These are phyloP conservation scores for Pichia phayaonensis DNA, from an alignment of 805 yeast species.

Conservation along the genomic window DNA sequence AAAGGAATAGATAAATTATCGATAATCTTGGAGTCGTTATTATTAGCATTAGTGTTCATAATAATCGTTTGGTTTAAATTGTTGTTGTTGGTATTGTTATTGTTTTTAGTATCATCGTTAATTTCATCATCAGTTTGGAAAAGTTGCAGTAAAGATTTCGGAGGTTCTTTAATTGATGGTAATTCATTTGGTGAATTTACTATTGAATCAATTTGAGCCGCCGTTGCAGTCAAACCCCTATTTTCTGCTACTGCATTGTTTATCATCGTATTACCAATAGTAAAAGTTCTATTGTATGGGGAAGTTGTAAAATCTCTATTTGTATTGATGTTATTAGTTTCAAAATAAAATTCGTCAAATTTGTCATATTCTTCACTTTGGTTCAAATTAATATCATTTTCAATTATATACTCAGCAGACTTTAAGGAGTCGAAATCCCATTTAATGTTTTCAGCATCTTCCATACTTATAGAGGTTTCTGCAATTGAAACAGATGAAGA, in stretches of 20 bases:
- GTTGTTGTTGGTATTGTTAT: not conserved
- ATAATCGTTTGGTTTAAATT: not conserved
- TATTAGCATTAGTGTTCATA: not conserved
- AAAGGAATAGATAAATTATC: not conserved
- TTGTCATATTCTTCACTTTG: slow-evolving; percentile 15
- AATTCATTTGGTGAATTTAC: slow-evolving; percentile 17
- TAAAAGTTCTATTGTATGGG: slow-evolving; percentile 12
- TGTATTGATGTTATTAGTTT: not conserved
- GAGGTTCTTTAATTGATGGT: slow-evolving; percentile 42
- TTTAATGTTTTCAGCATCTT: slow-evolving; percentile 41
- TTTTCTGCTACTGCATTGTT: slow-evolving; percentile 3
- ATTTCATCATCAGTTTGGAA: slow-evolving; percentile 34
- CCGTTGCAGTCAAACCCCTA: slow-evolving; percentile 10
- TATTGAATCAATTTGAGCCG: slow-evolving; percentile 8
- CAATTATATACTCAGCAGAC: slow-evolving; percentile 64
- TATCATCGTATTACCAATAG: slow-evolving; percentile 16
- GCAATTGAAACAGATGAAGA: slow-evolving; percentile 1
- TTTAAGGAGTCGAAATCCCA: slow-evolving; percentile 90
- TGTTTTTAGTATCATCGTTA: slow-evolving; percentile 21
- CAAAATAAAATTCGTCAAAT: slow-evolving; percentile 7
- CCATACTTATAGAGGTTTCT: slow-evolving; percentile 8
- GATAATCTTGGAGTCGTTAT: not conserved
- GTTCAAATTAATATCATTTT: slow-evolving; percentile 50
- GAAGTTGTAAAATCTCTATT: slow-evolving; percentile 7
- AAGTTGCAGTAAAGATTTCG: slow-evolving; percentile 61